phyloP scores from a whole-genome alignment of 129 eudicot genomes.

The Chrysanthemum seticuspe region DNA sequence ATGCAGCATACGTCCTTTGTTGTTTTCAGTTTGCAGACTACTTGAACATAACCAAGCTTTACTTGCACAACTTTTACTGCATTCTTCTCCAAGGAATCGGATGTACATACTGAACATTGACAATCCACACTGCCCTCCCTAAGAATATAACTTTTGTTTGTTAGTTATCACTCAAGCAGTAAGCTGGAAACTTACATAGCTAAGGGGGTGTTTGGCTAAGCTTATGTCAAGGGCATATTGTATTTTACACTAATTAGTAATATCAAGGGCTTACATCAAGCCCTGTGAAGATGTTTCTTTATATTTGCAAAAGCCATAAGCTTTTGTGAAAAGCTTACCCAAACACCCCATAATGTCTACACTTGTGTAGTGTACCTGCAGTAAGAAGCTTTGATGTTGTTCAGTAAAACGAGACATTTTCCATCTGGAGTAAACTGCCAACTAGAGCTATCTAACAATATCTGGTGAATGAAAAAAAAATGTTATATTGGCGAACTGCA shows the following conservation, averaged over 20 bases:
- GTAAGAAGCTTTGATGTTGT: slow-evolving; percentile 59
- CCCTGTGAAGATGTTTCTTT: no score
- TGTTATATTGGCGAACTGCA: background rate
- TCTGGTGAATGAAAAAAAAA: slow-evolving; percentile 39
- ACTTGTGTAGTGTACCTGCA: slow-evolving; percentile 58
- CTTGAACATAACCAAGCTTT: slow-evolving; percentile 63
- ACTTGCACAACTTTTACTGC: slow-evolving; percentile 82
- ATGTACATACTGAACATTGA: slow-evolving; percentile 59
- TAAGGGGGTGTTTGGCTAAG: background rate
- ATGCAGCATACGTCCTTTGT: slow-evolving; percentile 45
- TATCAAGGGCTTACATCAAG: no score
- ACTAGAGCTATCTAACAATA: slow-evolving; percentile 48
- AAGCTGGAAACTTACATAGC: slow-evolving; percentile 10
- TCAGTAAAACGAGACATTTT: slow-evolving; percentile 52
- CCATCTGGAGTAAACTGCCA: slow-evolving; percentile 90
- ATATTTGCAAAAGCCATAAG: no score
- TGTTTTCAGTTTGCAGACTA: slow-evolving; percentile 56
- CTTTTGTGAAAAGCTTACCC: no score
- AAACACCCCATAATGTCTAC: background rate
- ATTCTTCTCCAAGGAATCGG: slow-evolving; percentile 56
- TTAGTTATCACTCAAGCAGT: slow-evolving; percentile 21
- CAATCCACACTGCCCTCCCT: slow-evolving; percentile 67
- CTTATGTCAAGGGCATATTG: no score
- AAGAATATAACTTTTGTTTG: slow-evolving; percentile 18
- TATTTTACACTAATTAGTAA: no score